Evolutionary conservation across 352 stramenopile species (phyloP).

Genomic region (Globisporangium yorkense): DNA sequence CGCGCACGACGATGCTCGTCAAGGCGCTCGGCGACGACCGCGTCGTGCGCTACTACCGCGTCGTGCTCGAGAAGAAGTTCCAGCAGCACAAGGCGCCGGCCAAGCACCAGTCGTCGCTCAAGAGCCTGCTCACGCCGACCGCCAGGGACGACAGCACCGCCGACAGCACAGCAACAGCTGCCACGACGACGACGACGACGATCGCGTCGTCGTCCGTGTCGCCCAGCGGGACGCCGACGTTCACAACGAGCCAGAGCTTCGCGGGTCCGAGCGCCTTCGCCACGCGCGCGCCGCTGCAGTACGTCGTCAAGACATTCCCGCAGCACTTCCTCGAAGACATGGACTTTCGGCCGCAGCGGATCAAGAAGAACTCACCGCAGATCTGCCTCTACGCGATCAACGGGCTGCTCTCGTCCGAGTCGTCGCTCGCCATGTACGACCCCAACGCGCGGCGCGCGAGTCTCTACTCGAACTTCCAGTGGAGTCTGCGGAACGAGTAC

Average conservation of each 20-base stretch:
- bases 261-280: neutral
- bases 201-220: constrained; percentile 12
- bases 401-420: constrained; percentile 57
- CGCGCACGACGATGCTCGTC: constrained; percentile 79
- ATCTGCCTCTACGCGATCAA: constrained; percentile 75
- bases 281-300: constrained; percentile 16
- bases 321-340: constrained; percentile 82
- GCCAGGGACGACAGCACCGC: neutral
- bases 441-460: constrained; percentile 35
- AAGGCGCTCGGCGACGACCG: constrained; percentile 44
- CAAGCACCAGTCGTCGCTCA: constrained; percentile 13
- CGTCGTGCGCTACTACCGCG: constrained; percentile 63
- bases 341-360: constrained; percentile 78
- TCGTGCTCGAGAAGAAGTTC: constrained; percentile 80
- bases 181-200: neutral
- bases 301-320: constrained; percentile 79
- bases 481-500: constrained; percentile 65
- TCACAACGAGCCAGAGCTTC: constrained; percentile 7
- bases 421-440: constrained; percentile 69
- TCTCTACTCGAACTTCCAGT: constrained; percentile 80
- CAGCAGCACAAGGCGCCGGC: constrained; percentile 11
- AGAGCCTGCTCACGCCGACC: constrained; percentile 5
- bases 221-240: constrained; percentile 10
- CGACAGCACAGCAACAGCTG: neutral
- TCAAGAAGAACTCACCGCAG: constrained; percentile 69